Evolutionary conservation across 75 land plant genomes (phyloP), one percentile per base, ranked within the genome.

Genomic region (Azolla pinnata): DNA sequence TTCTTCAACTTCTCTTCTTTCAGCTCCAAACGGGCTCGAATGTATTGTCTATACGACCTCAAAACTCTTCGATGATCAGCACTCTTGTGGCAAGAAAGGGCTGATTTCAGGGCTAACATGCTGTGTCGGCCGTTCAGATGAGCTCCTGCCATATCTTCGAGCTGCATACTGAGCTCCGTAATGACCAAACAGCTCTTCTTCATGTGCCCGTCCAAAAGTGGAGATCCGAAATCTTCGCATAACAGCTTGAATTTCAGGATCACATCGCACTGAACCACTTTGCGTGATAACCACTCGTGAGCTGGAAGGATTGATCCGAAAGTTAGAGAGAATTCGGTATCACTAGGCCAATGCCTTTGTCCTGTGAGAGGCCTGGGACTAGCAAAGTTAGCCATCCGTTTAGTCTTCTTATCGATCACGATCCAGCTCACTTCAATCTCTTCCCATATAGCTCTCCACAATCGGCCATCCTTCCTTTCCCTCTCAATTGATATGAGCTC

Each of bases 101-200:
- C 85, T 57, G 70, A 54, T 38, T 67, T 73, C 0, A 88, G 66
- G 5, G 77, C 71, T 10, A 73, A 62, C 56, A 88, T 55, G 50
- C 88, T 81, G 47, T 79, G 78, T 57, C 69, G 59, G 32, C 93
- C 93, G 56, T 84, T 81, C 30, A 88, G 75, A 46, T 77, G 81
- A 7, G 72, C 76, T 29, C 88, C 80, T 18, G 66, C 85, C 71
- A 81, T 68, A 57, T 88, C 85, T 63, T 77, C 84, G 53, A 88
- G 66, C 69, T 81, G 85, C 87, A 88, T 79, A 65, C 83, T 85
- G 9, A 88, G 75, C 64, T 88, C 87, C 0, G 75, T 81, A 30
- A 88, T 30, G 28, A 74, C 69, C 9, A 87, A 64, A 0, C 54
- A 63, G 73, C 16, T 66, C 58, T 0, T 5, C 44, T 28, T 57